Base-by-base conservation (phyloP, 176 grass and related monocot species). In the Paspalum vaginatum region DNA sequence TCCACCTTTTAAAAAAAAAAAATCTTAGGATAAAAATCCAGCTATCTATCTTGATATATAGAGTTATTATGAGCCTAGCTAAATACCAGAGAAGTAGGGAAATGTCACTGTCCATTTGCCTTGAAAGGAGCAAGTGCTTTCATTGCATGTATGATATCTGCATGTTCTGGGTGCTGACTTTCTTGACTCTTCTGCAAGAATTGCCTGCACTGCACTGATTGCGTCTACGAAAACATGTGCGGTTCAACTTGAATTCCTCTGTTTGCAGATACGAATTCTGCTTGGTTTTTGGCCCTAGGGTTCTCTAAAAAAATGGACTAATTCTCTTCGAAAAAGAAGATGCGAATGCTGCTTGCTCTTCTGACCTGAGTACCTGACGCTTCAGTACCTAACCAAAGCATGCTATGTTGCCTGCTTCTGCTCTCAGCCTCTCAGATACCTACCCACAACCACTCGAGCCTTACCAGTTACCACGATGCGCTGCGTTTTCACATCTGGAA, bases 51-150 rank as follows among this genome's bases (percentile, higher is more conserved):
- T 49, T 45, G 63, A 68, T 54, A 7, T 20, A 54, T 20, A 54
- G 61, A 55, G 49, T 79, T 49, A 72, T 40, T 5, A 4, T 8
- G 58, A 46, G 39, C 68, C 70, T 55, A n/a, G n/a, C n/a, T n/a
- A n/a, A n/a, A n/a, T n/a, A 26, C 7, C 81, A 17, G 50, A 24
- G 61, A 5, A 17, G 41, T 24, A 72, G 46, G 17, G 15, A 40
- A 45, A 64, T 37, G 59, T 79, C 76, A 12, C 39, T 54, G 58
- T 79, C 67, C 32, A 32, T 16, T 11, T 77, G 76, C 56, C 21
- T 55, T 48, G 53, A 47, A 73, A 43, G 21, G 22, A 63, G 14
- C 37, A 26, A 17, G 20, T 44, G 56, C 77, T 26, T 41, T 5
- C 72, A 74, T 9, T 70, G 17, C 40, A 20, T 37, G 55, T 44